Conservation (phyloP, 495 filamentous ascomycete genomes). For the Letharia columbiana region DNA sequence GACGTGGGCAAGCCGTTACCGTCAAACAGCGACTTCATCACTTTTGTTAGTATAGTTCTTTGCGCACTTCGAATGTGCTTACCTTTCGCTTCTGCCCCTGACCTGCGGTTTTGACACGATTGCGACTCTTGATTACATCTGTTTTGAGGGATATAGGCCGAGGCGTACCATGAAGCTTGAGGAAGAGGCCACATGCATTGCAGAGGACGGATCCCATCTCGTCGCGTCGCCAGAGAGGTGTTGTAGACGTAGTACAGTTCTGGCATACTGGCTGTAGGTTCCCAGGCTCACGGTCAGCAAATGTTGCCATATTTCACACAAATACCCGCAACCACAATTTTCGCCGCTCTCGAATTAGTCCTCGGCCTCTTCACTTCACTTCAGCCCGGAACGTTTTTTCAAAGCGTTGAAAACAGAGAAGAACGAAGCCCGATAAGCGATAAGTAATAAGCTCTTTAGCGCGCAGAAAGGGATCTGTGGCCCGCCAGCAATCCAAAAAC, state of each 20-base stretch:
- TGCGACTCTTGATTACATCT: slow-evolving; percentile 98
- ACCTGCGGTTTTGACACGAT: slow-evolving; percentile 87
- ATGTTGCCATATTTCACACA: slow-evolving; percentile 45
- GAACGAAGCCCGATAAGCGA: neutral
- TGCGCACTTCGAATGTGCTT: slow-evolving; percentile 22
- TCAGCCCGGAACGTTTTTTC: neutral
- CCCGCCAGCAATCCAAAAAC: neutral
- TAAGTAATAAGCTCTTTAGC: slow-evolving; percentile 3
- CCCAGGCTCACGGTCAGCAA: slow-evolving; percentile 48
- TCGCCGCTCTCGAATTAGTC: neutral
- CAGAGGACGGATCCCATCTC: slow-evolving; percentile 95
- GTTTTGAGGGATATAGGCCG: slow-evolving; percentile 96
- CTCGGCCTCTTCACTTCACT: neutral
- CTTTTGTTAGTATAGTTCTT: slow-evolving; percentile 1
- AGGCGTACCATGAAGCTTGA: slow-evolving; percentile 90
- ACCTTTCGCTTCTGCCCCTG: slow-evolving; percentile 88
- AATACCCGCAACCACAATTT: neutral
- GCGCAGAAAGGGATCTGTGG: neutral
- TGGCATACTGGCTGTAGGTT: slow-evolving; percentile 88
- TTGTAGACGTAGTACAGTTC: slow-evolving; percentile 93
- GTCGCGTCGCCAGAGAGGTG: slow-evolving; percentile 94
- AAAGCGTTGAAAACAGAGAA: neutral
- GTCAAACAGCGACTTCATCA: slow-evolving; percentile 45
- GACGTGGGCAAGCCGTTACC: slow-evolving; percentile 48
- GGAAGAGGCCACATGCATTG: slow-evolving; percentile 95